Evolutionary conservation across 768 basidiomycete species (phyloP).

Genomic region (Boletellus ananiceps): DNA sequence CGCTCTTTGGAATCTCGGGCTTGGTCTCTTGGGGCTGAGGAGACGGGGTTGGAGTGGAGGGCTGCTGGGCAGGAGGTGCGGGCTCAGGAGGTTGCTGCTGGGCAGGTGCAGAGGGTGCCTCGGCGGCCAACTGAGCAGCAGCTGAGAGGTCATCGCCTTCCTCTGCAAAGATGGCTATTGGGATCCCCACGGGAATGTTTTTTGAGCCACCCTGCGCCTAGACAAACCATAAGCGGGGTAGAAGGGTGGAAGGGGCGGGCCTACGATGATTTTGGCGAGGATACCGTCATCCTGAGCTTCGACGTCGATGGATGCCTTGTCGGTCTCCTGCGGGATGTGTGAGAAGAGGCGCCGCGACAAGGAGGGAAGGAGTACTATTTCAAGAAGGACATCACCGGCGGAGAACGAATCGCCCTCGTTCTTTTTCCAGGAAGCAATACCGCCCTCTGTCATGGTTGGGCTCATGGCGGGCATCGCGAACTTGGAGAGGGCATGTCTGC

Average conservation of each 20-base stretch:
- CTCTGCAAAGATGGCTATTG: constrained; percentile 90
- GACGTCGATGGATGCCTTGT: constrained; percentile 99
- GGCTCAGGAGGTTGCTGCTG: constrained; percentile 40
- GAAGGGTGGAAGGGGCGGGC: constrained; percentile 24
- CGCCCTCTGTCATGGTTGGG: constrained; percentile 99
- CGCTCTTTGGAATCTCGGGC: constrained; percentile 56
- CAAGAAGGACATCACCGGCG: constrained; percentile 90
- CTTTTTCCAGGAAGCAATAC: constrained; percentile 96
- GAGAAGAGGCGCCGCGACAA: constrained; percentile 2
- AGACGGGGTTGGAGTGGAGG: constrained; percentile 33
- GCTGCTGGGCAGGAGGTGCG: constrained; percentile 35
- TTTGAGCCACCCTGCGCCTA: constrained; percentile 85
- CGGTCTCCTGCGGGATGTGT: constrained; percentile 73
- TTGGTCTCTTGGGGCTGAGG: constrained; percentile 41
- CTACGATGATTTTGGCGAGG: constrained; percentile 92
- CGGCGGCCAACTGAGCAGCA: constrained; percentile 66
- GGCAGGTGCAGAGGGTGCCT: constrained; percentile 40
- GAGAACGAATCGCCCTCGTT: constrained; percentile 89
- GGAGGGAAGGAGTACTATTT: constrained; percentile 63
- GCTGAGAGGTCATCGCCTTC: constrained; percentile 92
- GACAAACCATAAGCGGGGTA: background rate
- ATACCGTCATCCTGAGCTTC: constrained; percentile 98
- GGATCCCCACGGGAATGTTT: constrained; percentile 77
- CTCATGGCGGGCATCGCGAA: constrained; percentile 99
- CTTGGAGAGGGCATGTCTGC: constrained; percentile 73